Evolutionary conservation across 805 yeast genomes (phyloP), one percentile per base, ranked within the genome.

Genomic region (Hanseniaspora occidentalis): DNA sequence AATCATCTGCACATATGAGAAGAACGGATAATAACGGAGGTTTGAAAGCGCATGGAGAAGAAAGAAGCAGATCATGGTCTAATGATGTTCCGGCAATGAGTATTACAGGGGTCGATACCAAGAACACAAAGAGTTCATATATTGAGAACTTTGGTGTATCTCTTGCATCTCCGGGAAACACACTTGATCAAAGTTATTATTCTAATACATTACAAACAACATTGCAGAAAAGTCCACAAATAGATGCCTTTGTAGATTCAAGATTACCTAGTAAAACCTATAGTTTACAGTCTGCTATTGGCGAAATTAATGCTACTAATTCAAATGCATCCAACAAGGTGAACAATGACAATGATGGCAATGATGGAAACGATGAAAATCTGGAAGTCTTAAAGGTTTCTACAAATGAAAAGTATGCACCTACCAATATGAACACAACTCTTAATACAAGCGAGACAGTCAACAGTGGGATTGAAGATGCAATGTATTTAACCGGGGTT

Each of bases 401-500:
- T 19, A 31, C 19, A 6, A 29, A 27, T 33, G 41, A 57, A 31
- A 59, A 4, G 4, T 14, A 9, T 16, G 29, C 3, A n/a, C 3
- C 35, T 20, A 14, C 18, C 17, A 25, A 20, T 6, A 36, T 6
- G 14, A 17, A 23, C 33, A 31, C n/a, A n/a, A n/a, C n/a, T n/a
- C n/a, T n/a, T n/a, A n/a, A n/a, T n/a, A n/a, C n/a, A n/a, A n/a
- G n/a, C n/a, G n/a, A n/a, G n/a, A n/a, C n/a, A n/a, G n/a, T n/a
- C n/a, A n/a, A n/a, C n/a, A n/a, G n/a, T n/a, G n/a, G 8, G 4
- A 9, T 8, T 13, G 13, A 23, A 6, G 44, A 41, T 6, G 22
- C 44, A 14, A 26, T 63, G 40, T 82, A 83, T 50, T 69, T 82
- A 45, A 84, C 92, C 1, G 92, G 94, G 4, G 79, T 83, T 34